Percentiles rank a stretch among this genome's conserved stretches.
Conservation (phyloP, 108 stramenopile species). For the Cyclotella sp. region DNA sequence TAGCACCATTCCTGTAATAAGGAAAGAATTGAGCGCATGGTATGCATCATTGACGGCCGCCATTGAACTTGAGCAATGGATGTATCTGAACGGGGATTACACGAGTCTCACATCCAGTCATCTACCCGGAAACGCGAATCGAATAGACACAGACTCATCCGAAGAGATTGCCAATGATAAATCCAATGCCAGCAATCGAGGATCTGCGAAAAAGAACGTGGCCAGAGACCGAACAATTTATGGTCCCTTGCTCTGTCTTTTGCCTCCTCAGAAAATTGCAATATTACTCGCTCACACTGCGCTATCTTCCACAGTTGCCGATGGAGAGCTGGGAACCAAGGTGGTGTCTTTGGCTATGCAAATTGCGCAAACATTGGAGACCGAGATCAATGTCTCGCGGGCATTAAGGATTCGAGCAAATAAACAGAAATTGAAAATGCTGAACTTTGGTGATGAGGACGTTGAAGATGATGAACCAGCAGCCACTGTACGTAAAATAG, state of each 20-base stretch:
- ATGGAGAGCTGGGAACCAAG: constrained; percentile 57
- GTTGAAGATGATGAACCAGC: constrained; percentile 16
- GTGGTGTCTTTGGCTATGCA: constrained; percentile 60
- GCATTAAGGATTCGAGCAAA: constrained; percentile 61
- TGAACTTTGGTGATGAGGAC: constrained; percentile 26
- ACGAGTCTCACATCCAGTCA: constrained; percentile 9
- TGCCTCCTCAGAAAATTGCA: constrained; percentile 89
- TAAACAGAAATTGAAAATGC: constrained; percentile 19
- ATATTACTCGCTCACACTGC: constrained; percentile 87
- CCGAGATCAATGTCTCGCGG: constrained; percentile 85
- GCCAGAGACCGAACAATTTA: constrained; percentile 62
- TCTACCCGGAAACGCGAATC: background rate
- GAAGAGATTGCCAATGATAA: constrained; percentile 19
- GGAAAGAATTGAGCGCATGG: constrained; percentile 78
- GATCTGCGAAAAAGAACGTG: constrained; percentile 20
- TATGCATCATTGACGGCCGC: constrained; percentile 71
- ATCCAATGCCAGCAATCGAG: background rate
- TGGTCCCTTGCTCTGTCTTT: constrained; percentile 84
- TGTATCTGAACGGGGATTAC: constrained; percentile 57
- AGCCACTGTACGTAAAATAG: constrained; percentile 8
- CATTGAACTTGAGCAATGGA: constrained; percentile 75
- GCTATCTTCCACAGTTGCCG: constrained; percentile 55
- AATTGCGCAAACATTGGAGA: constrained; percentile 80
- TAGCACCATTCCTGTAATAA: constrained; percentile 64
- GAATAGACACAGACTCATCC: background rate